Evolutionary conservation across 140 eudicot genomes (phyloP).

Genomic region (Bidens hawaiensis): DNA sequence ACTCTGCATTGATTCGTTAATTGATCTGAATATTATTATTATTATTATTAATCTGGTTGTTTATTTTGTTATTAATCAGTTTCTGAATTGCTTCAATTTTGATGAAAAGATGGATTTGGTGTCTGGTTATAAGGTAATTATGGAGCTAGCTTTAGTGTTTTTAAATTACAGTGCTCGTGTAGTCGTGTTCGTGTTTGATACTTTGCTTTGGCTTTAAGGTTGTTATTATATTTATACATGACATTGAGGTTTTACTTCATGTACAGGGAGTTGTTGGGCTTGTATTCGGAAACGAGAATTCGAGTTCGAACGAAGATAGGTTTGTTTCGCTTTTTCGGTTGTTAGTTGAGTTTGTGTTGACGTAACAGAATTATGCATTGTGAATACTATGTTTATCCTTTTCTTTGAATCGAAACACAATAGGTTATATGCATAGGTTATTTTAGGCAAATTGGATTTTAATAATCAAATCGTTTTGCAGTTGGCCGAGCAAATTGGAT

Average conservation of each 20-base stretch:
- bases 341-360: neutral
- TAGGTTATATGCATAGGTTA: neutral
- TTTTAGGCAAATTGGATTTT: too few species aligned
- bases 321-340: constrained; percentile 10
- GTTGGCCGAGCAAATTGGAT: too few species aligned
- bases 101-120: constrained; percentile 75
- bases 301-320: constrained; percentile 79
- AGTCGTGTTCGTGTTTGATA: too few species aligned
- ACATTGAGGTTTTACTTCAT: constrained; percentile 2
- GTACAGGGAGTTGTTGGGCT: constrained; percentile 92
- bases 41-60: constrained; percentile 4
- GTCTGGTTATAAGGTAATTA: constrained; percentile 74
- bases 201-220: too few species aligned
- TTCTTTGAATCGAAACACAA: neutral
- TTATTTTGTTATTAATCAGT: constrained; percentile 5
- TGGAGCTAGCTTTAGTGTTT: neutral
- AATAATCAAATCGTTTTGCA: too few species aligned
- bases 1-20: constrained; percentile 23
- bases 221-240: neutral
- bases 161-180: neutral
- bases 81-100: constrained; percentile 1
- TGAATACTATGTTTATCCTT: constrained; percentile 9
- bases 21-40: constrained; percentile 22
- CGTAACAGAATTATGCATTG: neutral
- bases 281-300: constrained; percentile 77